Conservation (phyloP, 1,139 yeast genomes). For the Yamadazyma buinensis region DNA sequence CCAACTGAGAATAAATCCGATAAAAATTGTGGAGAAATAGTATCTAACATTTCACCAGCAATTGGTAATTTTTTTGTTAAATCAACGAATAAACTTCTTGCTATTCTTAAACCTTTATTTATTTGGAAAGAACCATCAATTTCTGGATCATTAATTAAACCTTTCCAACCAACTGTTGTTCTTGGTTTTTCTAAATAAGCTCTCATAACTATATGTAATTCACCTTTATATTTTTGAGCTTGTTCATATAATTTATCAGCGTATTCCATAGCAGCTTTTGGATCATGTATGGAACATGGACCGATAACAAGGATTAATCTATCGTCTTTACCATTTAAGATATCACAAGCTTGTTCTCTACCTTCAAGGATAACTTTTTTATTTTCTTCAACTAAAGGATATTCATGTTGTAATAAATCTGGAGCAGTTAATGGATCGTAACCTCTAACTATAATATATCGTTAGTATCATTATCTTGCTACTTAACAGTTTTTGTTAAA, state of each 20-base stretch:
- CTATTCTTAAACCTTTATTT: conserved; percentile 86
- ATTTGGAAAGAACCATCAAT: conserved; percentile 91
- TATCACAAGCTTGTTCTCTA: conserved; percentile 68
- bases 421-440: conserved; percentile 96
- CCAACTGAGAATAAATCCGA: conserved; percentile 89
- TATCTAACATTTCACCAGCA: conserved; percentile 97
- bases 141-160: conserved; percentile 94
- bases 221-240: conserved; percentile 63
- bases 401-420: conserved; percentile 86
- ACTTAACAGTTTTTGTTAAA: conserved; percentile 7
- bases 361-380: conserved; percentile 66
- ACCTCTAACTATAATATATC: conserved; percentile 45
- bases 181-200: conserved; percentile 98
- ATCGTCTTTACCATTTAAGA: conserved; percentile 75
- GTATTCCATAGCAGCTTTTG: conserved; percentile 87
- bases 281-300: conserved; percentile 96
- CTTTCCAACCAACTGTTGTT: conserved; percentile 99
- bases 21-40: conserved; percentile 91
- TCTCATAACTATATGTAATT: conserved; percentile 87
- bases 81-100: conserved; percentile 82
- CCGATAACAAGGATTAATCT: conserved; percentile 83
- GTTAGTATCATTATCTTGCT: conserved; percentile 9
- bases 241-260: conserved; percentile 60
- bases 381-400: conserved; percentile 62
- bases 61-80: conserved; percentile 80